Evolutionary conservation across 768 basidiomycete species (phyloP).

Genomic region (Pulveroboletus frians): DNA sequence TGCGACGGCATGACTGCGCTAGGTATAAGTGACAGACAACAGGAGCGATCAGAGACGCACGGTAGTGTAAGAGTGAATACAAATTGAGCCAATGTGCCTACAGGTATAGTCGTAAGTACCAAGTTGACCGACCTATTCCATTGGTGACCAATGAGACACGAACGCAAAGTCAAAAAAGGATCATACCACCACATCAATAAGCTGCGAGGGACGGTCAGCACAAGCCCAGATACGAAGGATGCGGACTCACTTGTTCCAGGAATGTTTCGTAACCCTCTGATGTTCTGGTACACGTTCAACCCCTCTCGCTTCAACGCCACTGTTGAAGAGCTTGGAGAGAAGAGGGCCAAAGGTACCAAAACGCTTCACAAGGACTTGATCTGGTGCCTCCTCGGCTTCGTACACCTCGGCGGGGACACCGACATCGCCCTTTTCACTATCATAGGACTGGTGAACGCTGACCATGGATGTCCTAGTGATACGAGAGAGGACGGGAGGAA

Average conservation of each 20-base stretch:
- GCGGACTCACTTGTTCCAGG: slow-evolving; percentile 39
- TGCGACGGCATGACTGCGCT: slow-evolving; percentile 38
- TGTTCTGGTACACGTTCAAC: slow-evolving; percentile 51
- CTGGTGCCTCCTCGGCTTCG: slow-evolving; percentile 24
- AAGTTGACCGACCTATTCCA: slow-evolving; percentile 41
- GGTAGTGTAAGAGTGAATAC: slow-evolving; percentile 46
- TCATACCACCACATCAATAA: slow-evolving; percentile 43
- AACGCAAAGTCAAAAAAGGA: not conserved
- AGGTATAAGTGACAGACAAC: not conserved
- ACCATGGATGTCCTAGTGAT: slow-evolving; percentile 3
- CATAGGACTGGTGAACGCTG: slow-evolving; percentile 2
- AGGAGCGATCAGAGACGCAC: slow-evolving; percentile 20
- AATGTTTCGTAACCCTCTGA: slow-evolving; percentile 40
- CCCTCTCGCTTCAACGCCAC: slow-evolving; percentile 53
- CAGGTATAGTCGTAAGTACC: slow-evolving; percentile 45
- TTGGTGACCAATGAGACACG: slow-evolving; percentile 1
- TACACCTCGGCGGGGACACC: not conserved
- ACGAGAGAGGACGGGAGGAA: not conserved
- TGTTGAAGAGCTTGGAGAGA: slow-evolving; percentile 39
- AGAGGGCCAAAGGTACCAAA: slow-evolving; percentile 30
- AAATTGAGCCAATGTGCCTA: slow-evolving; percentile 47
- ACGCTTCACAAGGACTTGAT: slow-evolving; percentile 25
- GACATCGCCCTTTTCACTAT: slow-evolving; percentile 18
- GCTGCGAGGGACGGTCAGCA: slow-evolving; percentile 22
- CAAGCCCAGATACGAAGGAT: not conserved